Conservation (phyloP, 1,139 yeast genomes). For the Pichia sp. region DNA sequence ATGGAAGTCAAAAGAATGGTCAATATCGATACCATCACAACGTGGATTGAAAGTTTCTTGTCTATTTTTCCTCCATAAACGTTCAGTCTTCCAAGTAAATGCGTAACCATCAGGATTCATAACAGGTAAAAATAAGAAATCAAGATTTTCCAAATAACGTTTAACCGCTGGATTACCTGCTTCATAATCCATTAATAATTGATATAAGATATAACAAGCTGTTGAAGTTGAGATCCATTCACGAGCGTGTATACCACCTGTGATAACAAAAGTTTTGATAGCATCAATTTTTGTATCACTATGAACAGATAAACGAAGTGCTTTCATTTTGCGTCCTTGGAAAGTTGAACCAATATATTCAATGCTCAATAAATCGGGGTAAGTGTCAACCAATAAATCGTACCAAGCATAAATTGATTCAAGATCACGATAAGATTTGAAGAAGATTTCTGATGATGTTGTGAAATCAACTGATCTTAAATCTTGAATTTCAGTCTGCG, state of each 20-base stretch:
- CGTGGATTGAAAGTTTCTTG: conserved; percentile 61
- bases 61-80: conserved; percentile 86
- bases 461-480: conserved; percentile 16
- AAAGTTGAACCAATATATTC: conserved; percentile 68
- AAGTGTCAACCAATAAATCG: conserved; percentile 46
- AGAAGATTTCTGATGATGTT: conserved; percentile 35
- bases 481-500: conserved; percentile 9
- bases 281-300: conserved; percentile 28
- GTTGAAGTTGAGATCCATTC: conserved; percentile 84
- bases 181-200: conserved; percentile 47
- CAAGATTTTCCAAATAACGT: conserved; percentile 41
- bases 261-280: conserved; percentile 63
- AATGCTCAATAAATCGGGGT: conserved; percentile 50
- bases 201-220: conserved; percentile 53
- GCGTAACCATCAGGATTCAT: conserved; percentile 89
- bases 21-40: conserved; percentile 81
- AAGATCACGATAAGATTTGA: conserved; percentile 62
- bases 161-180: conserved; percentile 33
- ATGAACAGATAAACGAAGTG: conserved; percentile 53
- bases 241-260: conserved; percentile 84
- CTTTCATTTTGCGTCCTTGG: conserved; percentile 65
- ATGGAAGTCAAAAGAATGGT: conserved; percentile 73
- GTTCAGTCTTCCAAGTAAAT: conserved; percentile 70
- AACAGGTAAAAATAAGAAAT: conserved; percentile 73
- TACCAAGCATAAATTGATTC: conserved; percentile 69